Evolutionary conservation across 2,329 filamentous ascomycete species (phyloP).

Genomic region (Venturia effusa): DNA sequence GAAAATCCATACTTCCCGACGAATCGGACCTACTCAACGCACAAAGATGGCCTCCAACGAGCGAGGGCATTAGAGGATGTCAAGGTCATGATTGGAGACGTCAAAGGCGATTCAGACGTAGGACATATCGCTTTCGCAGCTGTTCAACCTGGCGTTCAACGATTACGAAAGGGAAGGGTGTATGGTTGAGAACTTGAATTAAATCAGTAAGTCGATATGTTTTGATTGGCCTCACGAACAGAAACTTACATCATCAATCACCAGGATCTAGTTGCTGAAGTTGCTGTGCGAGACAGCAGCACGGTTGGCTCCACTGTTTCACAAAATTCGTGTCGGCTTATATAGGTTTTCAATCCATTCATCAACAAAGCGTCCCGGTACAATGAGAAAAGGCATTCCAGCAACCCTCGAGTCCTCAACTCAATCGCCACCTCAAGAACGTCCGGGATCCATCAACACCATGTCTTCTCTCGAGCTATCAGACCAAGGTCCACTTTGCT

Average conservation of each 20-base stretch:
- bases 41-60: slow-evolving; percentile 24
- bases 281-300: background rate
- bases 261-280: background rate
- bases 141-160: slow-evolving; percentile 7
- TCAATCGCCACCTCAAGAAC: background rate
- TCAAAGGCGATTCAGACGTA: slow-evolving; percentile 18
- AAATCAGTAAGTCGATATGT: background rate
- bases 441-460: background rate
- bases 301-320: background rate
- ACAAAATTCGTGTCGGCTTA: background rate
- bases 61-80: slow-evolving; percentile 24
- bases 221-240: background rate
- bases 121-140: slow-evolving; percentile 28
- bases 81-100: slow-evolving; percentile 22
- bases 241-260: background rate
- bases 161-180: background rate
- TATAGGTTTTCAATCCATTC: too few species aligned
- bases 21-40: slow-evolving; percentile 19
- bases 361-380: background rate
- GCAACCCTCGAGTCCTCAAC: background rate
- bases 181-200: background rate
- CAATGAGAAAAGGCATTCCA: background rate
- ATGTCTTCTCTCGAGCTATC: background rate
- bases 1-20: slow-evolving; percentile 23
- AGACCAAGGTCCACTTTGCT: background rate